Evolutionary conservation across 208 protist species (phyloP).

Genomic region (Plasmodiophora brassicae): DNA sequence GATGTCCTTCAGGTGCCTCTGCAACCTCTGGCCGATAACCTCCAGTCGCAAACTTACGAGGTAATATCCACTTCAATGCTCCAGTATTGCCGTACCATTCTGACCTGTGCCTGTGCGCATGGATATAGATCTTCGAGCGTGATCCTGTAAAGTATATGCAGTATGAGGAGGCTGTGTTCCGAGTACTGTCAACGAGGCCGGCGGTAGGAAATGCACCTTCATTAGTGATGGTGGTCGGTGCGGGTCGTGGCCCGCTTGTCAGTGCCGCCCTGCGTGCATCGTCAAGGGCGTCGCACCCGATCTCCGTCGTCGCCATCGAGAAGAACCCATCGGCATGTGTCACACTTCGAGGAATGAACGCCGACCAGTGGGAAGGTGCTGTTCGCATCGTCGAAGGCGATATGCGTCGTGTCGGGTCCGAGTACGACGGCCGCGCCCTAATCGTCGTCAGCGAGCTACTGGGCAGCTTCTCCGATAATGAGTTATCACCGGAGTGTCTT

Average conservation of each 20-base stretch:
- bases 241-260: constrained; percentile 77
- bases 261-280: constrained; percentile 33
- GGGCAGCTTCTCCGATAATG: constrained; percentile 97
- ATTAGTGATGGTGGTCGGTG: constrained; percentile 89
- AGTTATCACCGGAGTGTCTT: constrained; percentile 97
- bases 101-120: too few relatives aligned
- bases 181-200: not conserved
- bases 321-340: constrained; percentile 92
- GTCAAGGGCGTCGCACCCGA: not conserved
- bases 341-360: constrained; percentile 61
- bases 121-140: constrained; percentile 79
- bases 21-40: constrained; percentile 92
- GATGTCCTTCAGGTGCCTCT: constrained; percentile 81
- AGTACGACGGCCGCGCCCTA: not conserved
- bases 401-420: constrained; percentile 54
- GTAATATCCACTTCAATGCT: not conserved
- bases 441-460: constrained; percentile 82
- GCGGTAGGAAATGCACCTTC: not conserved
- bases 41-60: constrained; percentile 92
- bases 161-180: constrained; percentile 77
- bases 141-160: constrained; percentile 90
- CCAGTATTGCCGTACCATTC: not conserved
- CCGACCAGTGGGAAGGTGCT: not conserved
- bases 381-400: constrained; percentile 61
- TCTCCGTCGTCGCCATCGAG: constrained; percentile 85